Evolutionary conservation across 2,329 filamentous ascomycete species (phyloP).

Genomic region (Coniochaeta hoffmannii): DNA sequence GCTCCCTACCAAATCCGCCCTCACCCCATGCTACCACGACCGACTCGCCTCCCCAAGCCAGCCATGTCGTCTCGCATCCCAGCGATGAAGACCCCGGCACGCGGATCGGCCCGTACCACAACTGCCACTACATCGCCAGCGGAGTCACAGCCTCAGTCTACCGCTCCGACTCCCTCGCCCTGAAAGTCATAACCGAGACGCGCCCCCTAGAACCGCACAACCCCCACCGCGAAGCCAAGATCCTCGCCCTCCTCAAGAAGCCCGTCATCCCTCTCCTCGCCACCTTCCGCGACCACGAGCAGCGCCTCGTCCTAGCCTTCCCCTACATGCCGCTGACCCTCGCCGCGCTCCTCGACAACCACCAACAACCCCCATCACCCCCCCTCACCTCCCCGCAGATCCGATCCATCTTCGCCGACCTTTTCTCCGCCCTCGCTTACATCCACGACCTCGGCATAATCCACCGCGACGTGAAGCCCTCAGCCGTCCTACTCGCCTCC

Average conservation of each 20-base stretch:
- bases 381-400: slow-evolving; percentile 24
- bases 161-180: slow-evolving; percentile 54
- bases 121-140: slow-evolving; percentile 47
- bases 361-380: too few species aligned
- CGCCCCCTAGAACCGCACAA: slow-evolving; percentile 74
- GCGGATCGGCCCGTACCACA: slow-evolving; percentile 43
- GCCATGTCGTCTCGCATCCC: slow-evolving; percentile 3
- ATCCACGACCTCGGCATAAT: slow-evolving; percentile 73
- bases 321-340: slow-evolving; percentile 76
- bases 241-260: slow-evolving; percentile 54
- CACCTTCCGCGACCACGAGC: slow-evolving; percentile 63
- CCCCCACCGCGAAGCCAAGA: slow-evolving; percentile 68
- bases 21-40: slow-evolving; percentile 4
- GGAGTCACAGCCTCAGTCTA: slow-evolving; percentile 84
- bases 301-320: slow-evolving; percentile 72
- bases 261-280: slow-evolving; percentile 61
- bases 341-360: slow-evolving; percentile 55
- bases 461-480: slow-evolving; percentile 90
- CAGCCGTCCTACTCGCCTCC: slow-evolving; percentile 70
- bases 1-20: slow-evolving; percentile 9
- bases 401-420: slow-evolving; percentile 48
- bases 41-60: neutral
- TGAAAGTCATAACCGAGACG: slow-evolving; percentile 80
- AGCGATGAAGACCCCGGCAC: slow-evolving; percentile 24
- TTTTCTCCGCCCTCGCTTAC: slow-evolving; percentile 63